These are phyloP conservation scores for Diospyros kaki DNA, from an alignment of 148 eudicot genomes.

Conservation along the genomic window DNA sequence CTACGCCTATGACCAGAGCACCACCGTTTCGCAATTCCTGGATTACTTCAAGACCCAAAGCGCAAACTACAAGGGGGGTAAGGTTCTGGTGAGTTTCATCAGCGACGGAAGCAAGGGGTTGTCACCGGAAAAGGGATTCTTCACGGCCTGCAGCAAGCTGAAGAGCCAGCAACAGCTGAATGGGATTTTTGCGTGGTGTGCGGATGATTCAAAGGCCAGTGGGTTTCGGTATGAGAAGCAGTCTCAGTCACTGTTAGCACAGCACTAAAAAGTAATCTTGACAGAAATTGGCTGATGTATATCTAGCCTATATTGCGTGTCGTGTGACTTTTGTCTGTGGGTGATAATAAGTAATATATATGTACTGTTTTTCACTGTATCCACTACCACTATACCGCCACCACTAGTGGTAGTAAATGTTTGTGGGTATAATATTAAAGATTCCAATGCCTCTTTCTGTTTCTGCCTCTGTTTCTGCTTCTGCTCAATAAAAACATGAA, in stretches of 20 bases:
- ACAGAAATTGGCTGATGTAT: no score
- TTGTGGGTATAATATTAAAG: no score
- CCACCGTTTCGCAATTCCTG: neutral
- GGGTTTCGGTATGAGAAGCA: neutral
- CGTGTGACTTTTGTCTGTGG: no score
- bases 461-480: no score
- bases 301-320: no score
- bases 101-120: neutral
- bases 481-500: no score
- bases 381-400: no score
- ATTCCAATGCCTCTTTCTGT: no score
- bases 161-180: neutral
- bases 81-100: neutral
- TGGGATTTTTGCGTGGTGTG: neutral
- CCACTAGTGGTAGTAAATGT: no score
- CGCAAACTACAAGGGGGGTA: neutral
- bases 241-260: neutral
- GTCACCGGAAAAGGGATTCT: neutral
- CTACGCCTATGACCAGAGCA: neutral
- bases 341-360: no score
- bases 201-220: neutral
- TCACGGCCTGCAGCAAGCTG: neutral
- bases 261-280: no score
- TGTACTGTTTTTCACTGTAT: no score
- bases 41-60: neutral